Base-by-base conservation (phyloP, 73 alveolate species). In the Uronychia setigera region DNA sequence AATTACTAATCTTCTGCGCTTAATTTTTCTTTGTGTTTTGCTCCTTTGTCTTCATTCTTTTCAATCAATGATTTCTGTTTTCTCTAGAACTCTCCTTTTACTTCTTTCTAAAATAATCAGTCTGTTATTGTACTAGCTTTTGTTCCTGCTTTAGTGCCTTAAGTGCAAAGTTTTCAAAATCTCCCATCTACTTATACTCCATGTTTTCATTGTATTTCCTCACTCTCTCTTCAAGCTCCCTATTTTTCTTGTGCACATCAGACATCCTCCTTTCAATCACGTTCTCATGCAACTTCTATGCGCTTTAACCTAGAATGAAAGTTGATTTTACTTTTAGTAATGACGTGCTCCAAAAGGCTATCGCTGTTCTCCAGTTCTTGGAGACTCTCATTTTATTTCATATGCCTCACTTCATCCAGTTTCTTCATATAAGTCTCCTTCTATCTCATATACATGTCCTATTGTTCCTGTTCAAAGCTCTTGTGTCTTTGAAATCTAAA, bases 371-470 rank as follows among this genome's bases (percentile, higher is more conserved):
- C 32, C 46, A 31, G n/a, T 30, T 76, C 81, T 9, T 28, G 32
- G 1, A 9, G 1, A 26, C 59, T 76, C 46, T 26, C 29, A 28
- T 29, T 76, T 30, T 76, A 35, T 30, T 26, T 30, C 31, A 30
- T 57, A 74, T 27, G 33, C 35, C 35, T 14, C 29, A n/a, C 77
- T 34, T 67, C 89, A 31, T 82, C 82, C 1, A 1, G n/a, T 60
- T 84, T 76, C 76, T 77, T 77, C 26, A 28, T 0, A 13, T 77
- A 32, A 32, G 19, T 34, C 33, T 30, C 76, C 19, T 76, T 19
- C 46, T 84, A 76, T 46, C 79, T 84, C 83, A 46, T 33, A 19
- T n/a, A n/a, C 28, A 32, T 75, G 30, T 77, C 86, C 30, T 31
- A 28, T 27, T 1, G 5, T 19, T 46, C 67, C 19, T 46, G 5